Base-by-base conservation (phyloP, 2,329 filamentous ascomycete species). In the Neurospora crassa region DNA sequence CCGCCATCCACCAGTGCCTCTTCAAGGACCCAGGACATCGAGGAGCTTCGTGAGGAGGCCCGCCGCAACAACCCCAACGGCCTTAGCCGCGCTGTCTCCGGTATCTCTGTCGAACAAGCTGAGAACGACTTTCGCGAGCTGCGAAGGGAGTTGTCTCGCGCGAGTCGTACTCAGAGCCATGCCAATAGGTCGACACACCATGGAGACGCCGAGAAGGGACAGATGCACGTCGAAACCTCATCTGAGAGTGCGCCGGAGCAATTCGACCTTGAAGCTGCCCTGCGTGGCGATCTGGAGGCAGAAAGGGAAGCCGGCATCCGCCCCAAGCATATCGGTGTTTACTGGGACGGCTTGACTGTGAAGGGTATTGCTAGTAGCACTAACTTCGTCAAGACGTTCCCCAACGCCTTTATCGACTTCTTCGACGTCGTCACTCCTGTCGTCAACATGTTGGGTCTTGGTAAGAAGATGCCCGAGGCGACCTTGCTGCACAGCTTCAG, bases 271-370 rank as follows among this genome's bases (percentile, higher is more conserved):
- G 92, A 97, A 79, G 81, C 84, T 10, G 89, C 90, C 3, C 83
- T 97, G 72, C 88, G 92, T 67, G 92, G 92, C 2, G 89, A 89
- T 70, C 85, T 91, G 71, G 87, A 86, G 67, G 90, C 92, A 10
- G 91, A 93, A 77, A 86, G 87, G 73, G 89, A 91, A 73, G 91
- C 92, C 6, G 93, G 93, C 0, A 96, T 96, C 80, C 90, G 89
- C 72, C 85, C 89, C 5, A 96, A 96, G 83, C 89, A 91, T 76
- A 91, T 94, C 72, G 91, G 92, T 40, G 91, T 93, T 0, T 87
- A 92, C 73, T 96, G 92, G 92, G 88, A 96, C 70, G 85, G 86
- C 20, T 82, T 96, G 68, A 92, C 91, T 0, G 92, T 96, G 47
- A 89, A 88, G 78, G 93, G 93, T 16, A 87, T 90, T 74, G 91